Conservation (phyloP, 2,329 filamentous ascomycete species). For the Alternaria sp. region DNA sequence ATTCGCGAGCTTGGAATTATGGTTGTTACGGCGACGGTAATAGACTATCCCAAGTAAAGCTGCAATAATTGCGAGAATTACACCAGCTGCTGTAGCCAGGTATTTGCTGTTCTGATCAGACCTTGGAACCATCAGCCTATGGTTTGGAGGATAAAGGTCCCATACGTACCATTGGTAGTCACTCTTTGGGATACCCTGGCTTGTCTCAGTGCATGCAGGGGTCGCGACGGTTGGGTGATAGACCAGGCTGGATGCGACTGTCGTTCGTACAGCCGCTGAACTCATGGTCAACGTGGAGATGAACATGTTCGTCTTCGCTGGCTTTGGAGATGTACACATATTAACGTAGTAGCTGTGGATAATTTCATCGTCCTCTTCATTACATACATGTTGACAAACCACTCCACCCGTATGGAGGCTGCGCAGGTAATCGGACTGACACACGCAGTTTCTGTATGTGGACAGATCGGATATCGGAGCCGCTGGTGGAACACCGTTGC, state of each 20-base stretch:
- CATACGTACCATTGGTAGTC: slow-evolving; percentile 22
- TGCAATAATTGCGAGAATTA: slow-evolving; percentile 72
- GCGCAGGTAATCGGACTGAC: slow-evolving; percentile 67
- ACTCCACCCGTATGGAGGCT: slow-evolving; percentile 65
- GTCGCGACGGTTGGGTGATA: background rate
- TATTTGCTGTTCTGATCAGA: slow-evolving; percentile 76
- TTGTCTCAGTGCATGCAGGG: background rate
- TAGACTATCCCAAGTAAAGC: background rate
- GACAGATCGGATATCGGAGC: slow-evolving; percentile 70
- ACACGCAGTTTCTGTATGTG: slow-evolving; percentile 69
- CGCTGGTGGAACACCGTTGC: background rate
- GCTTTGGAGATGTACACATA: slow-evolving; percentile 3
- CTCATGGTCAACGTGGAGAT: background rate
- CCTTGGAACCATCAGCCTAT: slow-evolving; percentile 57
- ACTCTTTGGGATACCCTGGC: slow-evolving; percentile 14
- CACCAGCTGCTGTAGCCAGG: slow-evolving; percentile 81
- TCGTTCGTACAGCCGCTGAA: background rate
- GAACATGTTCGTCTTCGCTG: background rate
- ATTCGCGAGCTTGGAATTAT: background rate
- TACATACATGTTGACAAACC: slow-evolving; percentile 70
- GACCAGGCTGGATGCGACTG: background rate
- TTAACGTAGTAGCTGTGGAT: slow-evolving; percentile 28
- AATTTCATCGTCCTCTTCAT: slow-evolving; percentile 61
- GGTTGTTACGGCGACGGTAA: background rate
- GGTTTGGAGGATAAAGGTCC: background rate